A percentile compares a stretch with the other conserved stretches of the same genome.
phyloP scores from a whole-genome alignment of 371 early-diverging fungal species.

The Fennellomyces sp. region DNA sequence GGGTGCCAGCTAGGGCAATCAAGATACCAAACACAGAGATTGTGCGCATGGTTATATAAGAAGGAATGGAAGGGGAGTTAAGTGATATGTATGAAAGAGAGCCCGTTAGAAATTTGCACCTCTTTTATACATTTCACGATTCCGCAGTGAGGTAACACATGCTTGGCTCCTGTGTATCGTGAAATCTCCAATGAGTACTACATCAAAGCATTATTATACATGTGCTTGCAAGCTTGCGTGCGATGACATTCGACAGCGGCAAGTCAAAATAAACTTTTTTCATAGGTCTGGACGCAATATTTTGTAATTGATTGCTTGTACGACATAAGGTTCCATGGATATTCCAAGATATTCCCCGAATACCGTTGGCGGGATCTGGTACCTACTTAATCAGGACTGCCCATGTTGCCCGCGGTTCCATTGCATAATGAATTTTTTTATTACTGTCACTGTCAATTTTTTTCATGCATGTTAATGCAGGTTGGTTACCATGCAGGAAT shows the following conservation, averaged over 20 bases:
- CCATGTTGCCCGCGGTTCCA: not conserved
- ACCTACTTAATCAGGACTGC: not conserved
- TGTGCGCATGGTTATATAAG: slow-evolving; percentile 6
- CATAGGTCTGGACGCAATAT: not conserved
- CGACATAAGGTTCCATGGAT: too few relatives aligned
- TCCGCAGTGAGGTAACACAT: not conserved
- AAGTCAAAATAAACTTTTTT: not conserved
- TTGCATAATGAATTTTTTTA: not conserved
- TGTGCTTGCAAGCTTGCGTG: not conserved
- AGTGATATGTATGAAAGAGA: not conserved
- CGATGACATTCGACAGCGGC: slow-evolving; percentile 1
- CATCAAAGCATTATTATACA: not conserved
- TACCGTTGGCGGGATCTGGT: too few relatives aligned
- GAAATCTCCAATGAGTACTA: not conserved
- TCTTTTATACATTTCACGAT: not conserved
- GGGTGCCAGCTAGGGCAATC: slow-evolving; percentile 2
- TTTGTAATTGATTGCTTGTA: not conserved
- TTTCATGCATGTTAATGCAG: not conserved
- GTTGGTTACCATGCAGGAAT: not conserved
- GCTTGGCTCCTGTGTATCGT: too few relatives aligned
- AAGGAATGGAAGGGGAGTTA: slow-evolving; percentile 5
- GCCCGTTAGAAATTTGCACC: not conserved
- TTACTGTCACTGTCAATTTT: not conserved
- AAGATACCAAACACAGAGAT: slow-evolving; percentile 2
- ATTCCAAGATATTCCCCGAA: not conserved